Conservation (phyloP, 139 green algal genomes). For the Zygnema cylindricum region DNA sequence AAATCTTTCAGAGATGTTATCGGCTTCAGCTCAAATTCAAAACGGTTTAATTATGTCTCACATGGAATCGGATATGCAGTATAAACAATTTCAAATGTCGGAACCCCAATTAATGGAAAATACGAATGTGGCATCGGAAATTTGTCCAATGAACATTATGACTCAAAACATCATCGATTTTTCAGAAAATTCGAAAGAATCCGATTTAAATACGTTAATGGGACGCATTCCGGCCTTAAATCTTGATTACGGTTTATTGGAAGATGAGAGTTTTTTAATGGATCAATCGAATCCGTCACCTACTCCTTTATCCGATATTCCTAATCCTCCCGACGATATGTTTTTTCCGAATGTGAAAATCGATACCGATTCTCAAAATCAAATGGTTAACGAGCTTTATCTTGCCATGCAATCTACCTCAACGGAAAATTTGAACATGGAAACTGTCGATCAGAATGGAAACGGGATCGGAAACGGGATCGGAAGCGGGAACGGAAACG, state of each 20-base stretch:
- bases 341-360: no score
- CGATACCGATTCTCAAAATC: no score
- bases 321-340: no score
- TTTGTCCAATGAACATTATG: neutral
- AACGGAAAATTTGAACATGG: no score
- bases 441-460: no score
- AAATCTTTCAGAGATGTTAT: neutral
- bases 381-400: no score
- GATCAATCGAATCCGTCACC: no score
- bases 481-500: no score
- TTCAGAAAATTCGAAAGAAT: neutral
- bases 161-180: neutral
- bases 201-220: neutral
- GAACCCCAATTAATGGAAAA: neutral
- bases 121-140: neutral
- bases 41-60: neutral
- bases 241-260: neutral
- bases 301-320: no score
- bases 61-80: neutral
- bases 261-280: no score
- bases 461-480: no score
- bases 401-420: no score
- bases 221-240: neutral
- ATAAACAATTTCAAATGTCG: neutral
- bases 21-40: neutral